Evolutionary conservation across 345 rosid species (phyloP), one percentile per base, ranked within the genome.

Genomic region (Psidium guajava): DNA sequence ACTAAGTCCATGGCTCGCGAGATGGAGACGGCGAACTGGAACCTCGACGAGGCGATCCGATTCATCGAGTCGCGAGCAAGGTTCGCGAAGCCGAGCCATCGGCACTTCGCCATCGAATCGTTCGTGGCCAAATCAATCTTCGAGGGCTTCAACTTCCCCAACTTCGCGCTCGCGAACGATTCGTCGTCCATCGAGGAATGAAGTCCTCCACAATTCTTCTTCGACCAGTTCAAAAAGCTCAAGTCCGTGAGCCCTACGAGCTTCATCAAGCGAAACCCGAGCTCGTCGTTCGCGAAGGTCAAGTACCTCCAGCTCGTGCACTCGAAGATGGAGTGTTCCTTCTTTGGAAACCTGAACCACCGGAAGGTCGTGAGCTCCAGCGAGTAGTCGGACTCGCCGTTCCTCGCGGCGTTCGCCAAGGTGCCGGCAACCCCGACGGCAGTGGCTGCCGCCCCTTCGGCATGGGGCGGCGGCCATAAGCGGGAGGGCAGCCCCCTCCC

Each of bases 281-380:
- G 84, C 52, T 92, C 97, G 1, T 86, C 92, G 83, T 93, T 96
- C 84, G 85, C 88, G 36, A 90, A 94, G 25, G 87, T 86, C 14
- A 97, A 93, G 93, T 97, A 97, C 84, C 89, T 90, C 61, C 91
- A 87, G 54, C 91, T 97, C 6, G 95, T 97, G 0, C 99, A 97
- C 89, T 96, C 98, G 55, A 97, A 96, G 87, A 95, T 97, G 99
- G 99, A 97, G 88, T 94, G 98, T 54, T 96, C 98, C 3, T 91
- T 97, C 83, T 97, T 95, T 82, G 95, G 98, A 40, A 96, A 93
- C 85, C 88, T 94, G 91, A 93, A 90, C 93, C 97, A 93, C 90
- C 89, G 99, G 88, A 97, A 97, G 88, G 83, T 91, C 47, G 90
- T 97, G 57, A 93, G 82, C 59, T 90, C 36, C 36, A 36, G 36